Evolutionary conservation across 192 early-diverging fungal species (phyloP), one percentile per base, ranked within the genome.

Genomic region (Spinellus fusiger): DNA sequence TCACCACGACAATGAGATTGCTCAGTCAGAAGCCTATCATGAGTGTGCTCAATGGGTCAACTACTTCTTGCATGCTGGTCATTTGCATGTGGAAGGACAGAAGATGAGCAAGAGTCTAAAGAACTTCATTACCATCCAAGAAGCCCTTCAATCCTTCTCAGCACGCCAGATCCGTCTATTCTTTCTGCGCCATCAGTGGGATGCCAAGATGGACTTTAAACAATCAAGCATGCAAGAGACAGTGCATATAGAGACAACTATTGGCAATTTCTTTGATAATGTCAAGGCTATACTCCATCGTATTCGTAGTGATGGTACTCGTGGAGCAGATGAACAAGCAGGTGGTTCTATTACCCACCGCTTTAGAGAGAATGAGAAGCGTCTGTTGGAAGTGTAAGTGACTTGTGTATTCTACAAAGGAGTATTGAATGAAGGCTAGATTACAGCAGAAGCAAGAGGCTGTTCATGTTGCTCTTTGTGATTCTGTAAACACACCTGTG

Each of bases 101-200:
- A 99, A 99, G 78, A 99, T 99, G 96, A 93, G 90, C 59, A 99
- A 99, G 80, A 89, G 86, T 64, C 77, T 99, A 34, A 99, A 99
- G 76, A 99, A 99, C 78, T 99, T 96, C 80, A 85, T 93, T 59
- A 83, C 90, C n/a, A 93, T 99, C 56, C 77, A 90, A 71, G 86
- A 98, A 68, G 91, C 93, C 7, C 80, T 99, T 51, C 60, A 86
- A 40, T 85, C 84, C 62, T 81, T 90, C 73, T 80, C 89, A 20
- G 75, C 92, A 16, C 80, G 90, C 32, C 93, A 96, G 73, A 78
- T 99, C 48, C 88, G 96, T 33, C 77, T 91, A 33, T 87, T 93
- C 78, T 96, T 95, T 75, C 70, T 99, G 62, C 75, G 90, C 25
- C 86, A 93, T 53, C 83, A 84, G 54, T 99, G 95, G 95, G 82